These are phyloP conservation scores for Ganoderma lucidum DNA, from an alignment of 1,284 basidiomycete genomes.

Conservation along the genomic window DNA sequence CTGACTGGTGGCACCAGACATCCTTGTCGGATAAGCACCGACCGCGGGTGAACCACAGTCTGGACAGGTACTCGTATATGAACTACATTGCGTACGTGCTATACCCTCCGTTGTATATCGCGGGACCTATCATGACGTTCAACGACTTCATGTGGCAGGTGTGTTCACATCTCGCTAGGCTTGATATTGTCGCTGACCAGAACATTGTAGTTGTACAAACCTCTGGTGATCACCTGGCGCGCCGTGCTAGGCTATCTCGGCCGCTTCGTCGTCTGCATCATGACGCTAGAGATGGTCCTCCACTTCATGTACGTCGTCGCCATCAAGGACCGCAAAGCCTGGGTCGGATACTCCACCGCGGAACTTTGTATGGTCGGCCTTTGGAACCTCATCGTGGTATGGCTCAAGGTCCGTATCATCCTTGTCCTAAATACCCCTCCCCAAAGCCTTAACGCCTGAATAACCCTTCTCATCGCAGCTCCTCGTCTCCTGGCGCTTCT, in stretches of 20 bases:
- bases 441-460: too few relatives aligned
- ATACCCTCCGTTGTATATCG: constrained; percentile 95
- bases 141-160: constrained; percentile 96
- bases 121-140: constrained; percentile 96
- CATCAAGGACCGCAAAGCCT: constrained; percentile 89
- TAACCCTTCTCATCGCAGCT: constrained; percentile 57
- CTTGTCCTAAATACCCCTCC: not conserved
- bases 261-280: constrained; percentile 76
- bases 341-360: constrained; percentile 77
- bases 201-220: constrained; percentile 59
- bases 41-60: constrained; percentile 50
- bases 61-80: constrained; percentile 59
- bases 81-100: constrained; percentile 81
- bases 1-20: constrained; percentile 41
- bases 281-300: constrained; percentile 92
- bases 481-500: constrained; percentile 97
- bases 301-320: constrained; percentile 98
- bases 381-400: constrained; percentile 97
- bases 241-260: constrained; percentile 63
- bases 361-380: constrained; percentile 95
- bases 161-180: constrained; percentile 28
- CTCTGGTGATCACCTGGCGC: constrained; percentile 50
- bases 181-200: not conserved
- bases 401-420: constrained; percentile 81
- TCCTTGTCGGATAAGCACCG: constrained; percentile 66